Evolutionary conservation across 2,329 filamentous ascomycete genomes (phyloP).

Genomic region (Amphichorda felina): DNA sequence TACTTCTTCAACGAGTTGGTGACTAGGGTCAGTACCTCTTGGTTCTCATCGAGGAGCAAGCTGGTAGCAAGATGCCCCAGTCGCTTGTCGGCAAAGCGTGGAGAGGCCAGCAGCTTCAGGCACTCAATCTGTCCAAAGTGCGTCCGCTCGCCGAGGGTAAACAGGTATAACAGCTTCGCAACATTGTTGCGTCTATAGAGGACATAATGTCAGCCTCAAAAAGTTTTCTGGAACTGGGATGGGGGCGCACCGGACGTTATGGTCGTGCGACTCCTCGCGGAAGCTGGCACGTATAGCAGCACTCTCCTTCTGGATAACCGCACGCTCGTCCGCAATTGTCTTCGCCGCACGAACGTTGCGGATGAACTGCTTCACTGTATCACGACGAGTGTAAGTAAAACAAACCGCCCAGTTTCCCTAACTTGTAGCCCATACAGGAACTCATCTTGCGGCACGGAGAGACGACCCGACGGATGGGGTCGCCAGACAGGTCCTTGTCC

Average conservation of each 20-base stretch:
- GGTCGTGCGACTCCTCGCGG: conserved; percentile 90
- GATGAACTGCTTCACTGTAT: conserved; percentile 95
- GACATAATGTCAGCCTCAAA: conserved; percentile 1
- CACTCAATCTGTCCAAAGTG: conserved; percentile 99
- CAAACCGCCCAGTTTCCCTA: not conserved
- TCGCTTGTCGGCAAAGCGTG: conserved; percentile 94
- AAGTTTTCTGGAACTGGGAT: not conserved
- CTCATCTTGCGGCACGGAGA: conserved; percentile 5
- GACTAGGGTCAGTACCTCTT: conserved; percentile 92
- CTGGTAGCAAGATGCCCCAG: conserved; percentile 94
- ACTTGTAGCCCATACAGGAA: conserved; percentile 4
- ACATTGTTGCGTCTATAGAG: conserved; percentile 90
- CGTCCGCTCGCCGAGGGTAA: conserved; percentile 91
- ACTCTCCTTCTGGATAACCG: conserved; percentile 98
- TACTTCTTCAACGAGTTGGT: conserved; percentile 98
- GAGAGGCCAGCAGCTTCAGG: conserved; percentile 90
- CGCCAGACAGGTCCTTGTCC: conserved; percentile 1
- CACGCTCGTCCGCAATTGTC: conserved; percentile 96
- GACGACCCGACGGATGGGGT: conserved; percentile 1
- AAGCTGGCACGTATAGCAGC: conserved; percentile 96
- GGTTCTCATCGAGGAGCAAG: conserved; percentile 92
- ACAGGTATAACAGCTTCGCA: conserved; percentile 94
- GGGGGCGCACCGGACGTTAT: conserved; percentile 64
- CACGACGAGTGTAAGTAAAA: not conserved
- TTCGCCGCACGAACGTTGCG: conserved; percentile 97